Conservation (phyloP, 1,139 yeast genomes). For the Geotrichum reessii region DNA sequence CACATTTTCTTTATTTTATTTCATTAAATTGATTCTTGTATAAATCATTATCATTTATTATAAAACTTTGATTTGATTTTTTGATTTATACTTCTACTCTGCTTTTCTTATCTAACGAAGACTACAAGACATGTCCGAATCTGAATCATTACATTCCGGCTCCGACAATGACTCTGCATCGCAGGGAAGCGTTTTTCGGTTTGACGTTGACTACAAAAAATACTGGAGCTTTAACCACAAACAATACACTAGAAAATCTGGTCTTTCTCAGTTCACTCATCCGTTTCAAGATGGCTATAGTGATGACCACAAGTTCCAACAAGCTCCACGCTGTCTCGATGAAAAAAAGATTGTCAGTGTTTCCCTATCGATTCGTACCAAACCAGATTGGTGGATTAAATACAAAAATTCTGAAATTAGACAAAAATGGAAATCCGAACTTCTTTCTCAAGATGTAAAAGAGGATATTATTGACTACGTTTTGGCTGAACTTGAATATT, state of each 20-base stretch:
- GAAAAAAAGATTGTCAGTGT: conserved; percentile 34
- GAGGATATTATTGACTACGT: conserved; percentile 18
- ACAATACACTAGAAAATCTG: neutral
- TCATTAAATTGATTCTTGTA: no score
- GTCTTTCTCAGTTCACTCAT: neutral
- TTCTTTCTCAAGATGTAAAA: conserved; percentile 19
- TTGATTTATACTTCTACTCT: neutral
- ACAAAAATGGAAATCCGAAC: conserved; percentile 37
- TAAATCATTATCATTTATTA: no score
- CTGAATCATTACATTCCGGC: no score
- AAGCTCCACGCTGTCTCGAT: conserved; percentile 17
- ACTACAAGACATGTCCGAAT: no score
- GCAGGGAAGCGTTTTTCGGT: neutral
- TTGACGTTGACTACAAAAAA: neutral
- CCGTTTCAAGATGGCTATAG: conserved; percentile 6
- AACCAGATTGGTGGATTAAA: conserved; percentile 38
- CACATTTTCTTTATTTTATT: no score
- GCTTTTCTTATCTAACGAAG: no score
- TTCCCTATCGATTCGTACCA: conserved; percentile 32
- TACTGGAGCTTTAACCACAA: neutral
- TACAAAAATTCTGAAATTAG: conserved; percentile 32
- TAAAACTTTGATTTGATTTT: neutral
- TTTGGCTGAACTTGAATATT: conserved; percentile 22
- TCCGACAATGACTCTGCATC: no score
- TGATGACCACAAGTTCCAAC: neutral